Evolutionary conservation across 1,139 yeast genomes (phyloP), one percentile per base, ranked within the genome.

Genomic region (Geotrichum cucujoidarum): DNA sequence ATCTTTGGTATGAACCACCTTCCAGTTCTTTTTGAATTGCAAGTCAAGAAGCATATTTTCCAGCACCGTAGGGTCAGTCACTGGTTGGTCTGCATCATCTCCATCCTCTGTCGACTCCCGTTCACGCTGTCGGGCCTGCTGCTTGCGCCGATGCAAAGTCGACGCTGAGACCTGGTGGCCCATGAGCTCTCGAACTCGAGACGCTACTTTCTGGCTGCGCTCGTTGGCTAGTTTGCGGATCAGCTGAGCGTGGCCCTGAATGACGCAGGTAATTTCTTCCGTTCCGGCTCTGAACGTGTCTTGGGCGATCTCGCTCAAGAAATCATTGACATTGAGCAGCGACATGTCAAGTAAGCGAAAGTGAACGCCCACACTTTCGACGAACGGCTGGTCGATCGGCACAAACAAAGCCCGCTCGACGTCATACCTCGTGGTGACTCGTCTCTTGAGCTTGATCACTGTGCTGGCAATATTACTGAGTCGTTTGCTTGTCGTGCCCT

Each of bases 141-240:
- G 27, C 24, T 32, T 33, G 13, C 36, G 39, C 21, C 34, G 33
- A 16, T 22, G 22, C 6, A n/a, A n/a, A 6, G 34, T 11, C 10
- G 45, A 41, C 22, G 33, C 22, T 32, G 43, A 22, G 17, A 22
- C 42, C 31, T 31, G 34, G 18, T 37, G 41, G 18, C 43, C 47
- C 53, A 60, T 50, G 29, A 57, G 35, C 31, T 58, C 54, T 20
- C 62, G 55, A 10, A 59, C 61, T 21, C 58, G 51, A 13, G 41
- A 42, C 1, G 58, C 48, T 24, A 58, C 49, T 14, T 48, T 53
- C 13, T 55, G 47, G 36, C 57, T 58, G 24, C 43, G 45, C 4
- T 46, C 53, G 11, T 50, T 52, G 13, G 49, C 55, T 4, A 46
- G 38, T 39, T 56, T 55, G 20, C 54, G 52, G 30, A 55, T 16